These are phyloP conservation scores for Colletotrichum musae DNA, from an alignment of 2,329 filamentous ascomycete species.

Conservation along the genomic window DNA sequence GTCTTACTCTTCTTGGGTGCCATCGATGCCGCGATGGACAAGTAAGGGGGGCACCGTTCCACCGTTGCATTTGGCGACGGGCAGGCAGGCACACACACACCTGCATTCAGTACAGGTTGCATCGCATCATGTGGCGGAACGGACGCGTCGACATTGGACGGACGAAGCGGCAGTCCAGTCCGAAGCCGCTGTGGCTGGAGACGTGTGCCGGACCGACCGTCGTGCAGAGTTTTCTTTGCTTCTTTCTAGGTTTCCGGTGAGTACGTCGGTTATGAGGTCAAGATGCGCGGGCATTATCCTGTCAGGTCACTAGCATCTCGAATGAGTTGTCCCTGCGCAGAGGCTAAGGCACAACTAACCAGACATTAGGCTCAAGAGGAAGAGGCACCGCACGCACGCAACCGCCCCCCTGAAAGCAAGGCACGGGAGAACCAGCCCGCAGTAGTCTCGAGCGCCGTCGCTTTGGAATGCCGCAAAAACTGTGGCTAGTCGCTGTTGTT, in stretches of 20 bases:
- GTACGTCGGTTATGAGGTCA: constrained; percentile 24
- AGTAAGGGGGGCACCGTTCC: constrained; percentile 34
- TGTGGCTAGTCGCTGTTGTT: constrained; percentile 19
- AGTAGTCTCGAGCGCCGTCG: constrained; percentile 35
- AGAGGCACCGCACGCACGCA: background rate
- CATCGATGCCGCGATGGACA: constrained; percentile 16
- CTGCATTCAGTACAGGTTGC: constrained; percentile 25
- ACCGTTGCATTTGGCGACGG: constrained; percentile 38
- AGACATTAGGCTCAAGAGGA: constrained; percentile 3
- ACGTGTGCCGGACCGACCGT: background rate
- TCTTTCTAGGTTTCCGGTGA: constrained; percentile 12
- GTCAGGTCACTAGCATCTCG: constrained; percentile 10
- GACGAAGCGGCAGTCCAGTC: background rate
- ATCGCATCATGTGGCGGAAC: constrained; percentile 35
- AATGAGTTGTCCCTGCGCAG: constrained; percentile 18
- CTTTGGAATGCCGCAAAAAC: background rate
- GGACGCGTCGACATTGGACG: constrained; percentile 35
- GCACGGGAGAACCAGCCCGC: constrained; percentile 26
- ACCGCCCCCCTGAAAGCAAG: constrained; percentile 33
- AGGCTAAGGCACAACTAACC: constrained; percentile 8
- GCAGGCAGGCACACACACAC: constrained; percentile 20
- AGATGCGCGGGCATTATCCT: constrained; percentile 30
- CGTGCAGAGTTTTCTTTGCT: constrained; percentile 7
- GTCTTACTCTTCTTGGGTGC: background rate
- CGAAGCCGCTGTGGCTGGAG: constrained; percentile 36